These are phyloP conservation scores for Protomyces arabidopsidicola DNA, from an alignment of 1,139 yeast species.

Conservation along the genomic window DNA sequence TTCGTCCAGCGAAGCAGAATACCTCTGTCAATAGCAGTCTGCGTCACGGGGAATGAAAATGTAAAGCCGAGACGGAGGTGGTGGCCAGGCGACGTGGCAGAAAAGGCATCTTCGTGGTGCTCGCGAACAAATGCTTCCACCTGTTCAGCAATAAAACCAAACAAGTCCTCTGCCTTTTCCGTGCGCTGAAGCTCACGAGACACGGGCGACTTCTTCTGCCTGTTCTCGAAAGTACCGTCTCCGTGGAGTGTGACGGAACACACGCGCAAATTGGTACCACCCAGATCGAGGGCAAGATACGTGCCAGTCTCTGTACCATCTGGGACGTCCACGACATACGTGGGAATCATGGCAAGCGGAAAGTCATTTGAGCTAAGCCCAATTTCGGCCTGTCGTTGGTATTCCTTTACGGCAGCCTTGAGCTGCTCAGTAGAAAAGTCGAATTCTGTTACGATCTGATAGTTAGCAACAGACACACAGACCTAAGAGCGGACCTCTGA, in stretches of 20 bases:
- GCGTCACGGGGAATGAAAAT: slow-evolving; percentile 86
- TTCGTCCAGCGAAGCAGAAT: slow-evolving; percentile 89
- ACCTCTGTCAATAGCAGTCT: slow-evolving; percentile 72
- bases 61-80: slow-evolving; percentile 78
- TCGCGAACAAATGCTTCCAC: slow-evolving; percentile 57
- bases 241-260: slow-evolving; percentile 78
- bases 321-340: slow-evolving; percentile 65
- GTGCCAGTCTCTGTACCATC: slow-evolving; percentile 75
- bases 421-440: slow-evolving; percentile 3
- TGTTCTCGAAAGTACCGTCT: slow-evolving; percentile 66
- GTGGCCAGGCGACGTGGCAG: slow-evolving; percentile 35
- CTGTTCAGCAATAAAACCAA: slow-evolving; percentile 67
- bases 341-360: slow-evolving; percentile 35
- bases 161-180: slow-evolving; percentile 53
- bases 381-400: slow-evolving; percentile 7
- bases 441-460: slow-evolving; percentile 1
- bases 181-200: slow-evolving; percentile 70
- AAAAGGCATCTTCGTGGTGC: slow-evolving; percentile 53
- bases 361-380: slow-evolving; percentile 30
- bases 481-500: neutral
- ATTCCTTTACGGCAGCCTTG: slow-evolving; percentile 23
- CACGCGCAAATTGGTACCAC: slow-evolving; percentile 86
- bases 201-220: slow-evolving; percentile 67
- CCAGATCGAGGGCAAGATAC: slow-evolving; percentile 75
- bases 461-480: neutral